Conservation (phyloP, 805 yeast genomes). For the Nakazawaea pomicola region DNA sequence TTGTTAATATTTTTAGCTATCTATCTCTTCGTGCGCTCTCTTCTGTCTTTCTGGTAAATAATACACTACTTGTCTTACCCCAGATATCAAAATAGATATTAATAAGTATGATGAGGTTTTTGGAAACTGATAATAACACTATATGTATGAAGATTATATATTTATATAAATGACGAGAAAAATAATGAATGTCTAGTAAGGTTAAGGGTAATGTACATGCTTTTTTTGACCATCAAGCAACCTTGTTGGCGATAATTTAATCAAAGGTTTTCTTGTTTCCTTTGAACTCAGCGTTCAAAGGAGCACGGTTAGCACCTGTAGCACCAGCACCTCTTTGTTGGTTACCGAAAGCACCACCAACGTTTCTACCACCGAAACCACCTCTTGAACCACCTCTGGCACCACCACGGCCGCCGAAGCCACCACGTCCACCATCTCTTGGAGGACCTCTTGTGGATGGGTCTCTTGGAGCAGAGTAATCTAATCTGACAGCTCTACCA, state of each 20-base stretch:
- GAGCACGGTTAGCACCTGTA: constrained; percentile 64
- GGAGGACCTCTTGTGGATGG: constrained; percentile 32
- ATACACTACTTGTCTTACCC: no score
- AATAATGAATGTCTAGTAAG: not conserved
- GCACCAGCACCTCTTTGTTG: constrained; percentile 37
- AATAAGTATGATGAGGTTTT: no score
- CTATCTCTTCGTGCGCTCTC: no score
- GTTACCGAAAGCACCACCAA: constrained; percentile 25
- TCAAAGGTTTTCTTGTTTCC: constrained; percentile 84
- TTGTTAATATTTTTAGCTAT: no score
- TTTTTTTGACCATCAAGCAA: not conserved
- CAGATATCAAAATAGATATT: no score
- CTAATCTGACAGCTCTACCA: constrained; percentile 93
- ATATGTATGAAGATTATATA: no score
- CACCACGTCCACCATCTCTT: constrained; percentile 40
- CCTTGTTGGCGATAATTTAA: constrained; percentile 32
- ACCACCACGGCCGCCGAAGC: constrained; percentile 25
- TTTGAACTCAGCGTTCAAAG: constrained; percentile 64
- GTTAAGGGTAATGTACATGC: not conserved
- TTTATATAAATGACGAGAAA: no score
- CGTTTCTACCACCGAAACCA: constrained; percentile 29
- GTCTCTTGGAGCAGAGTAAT: constrained; percentile 89
- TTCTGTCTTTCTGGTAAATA: no score
- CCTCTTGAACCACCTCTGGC: constrained; percentile 24
- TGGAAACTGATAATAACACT: not conserved